phyloP scores from a whole-genome alignment of 768 basidiomycete species.

The Mycena olivaceomarginata region DNA sequence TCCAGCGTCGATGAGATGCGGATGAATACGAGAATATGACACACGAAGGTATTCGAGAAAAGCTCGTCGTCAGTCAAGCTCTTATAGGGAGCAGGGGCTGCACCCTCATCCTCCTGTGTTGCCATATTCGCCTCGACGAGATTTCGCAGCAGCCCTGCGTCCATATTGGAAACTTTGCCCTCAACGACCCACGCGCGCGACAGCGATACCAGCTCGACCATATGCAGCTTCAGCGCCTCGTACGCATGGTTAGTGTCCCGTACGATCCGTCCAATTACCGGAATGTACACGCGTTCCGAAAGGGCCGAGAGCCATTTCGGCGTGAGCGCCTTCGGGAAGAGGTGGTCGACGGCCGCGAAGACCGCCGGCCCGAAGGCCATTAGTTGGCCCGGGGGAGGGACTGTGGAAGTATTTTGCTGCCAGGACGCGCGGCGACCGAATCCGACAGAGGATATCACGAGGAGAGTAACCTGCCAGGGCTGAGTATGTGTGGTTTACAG shows the following conservation, averaged over 20 bases:
- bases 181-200: slow-evolving; percentile 59
- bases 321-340: slow-evolving; percentile 53
- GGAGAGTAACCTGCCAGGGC: slow-evolving; percentile 50
- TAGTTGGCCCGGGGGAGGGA: slow-evolving; percentile 54
- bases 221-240: slow-evolving; percentile 60
- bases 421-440: slow-evolving; percentile 63
- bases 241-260: slow-evolving; percentile 54
- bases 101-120: slow-evolving; percentile 50
- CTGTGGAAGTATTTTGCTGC: slow-evolving; percentile 51
- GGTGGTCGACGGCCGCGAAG: slow-evolving; percentile 51
- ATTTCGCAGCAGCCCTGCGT: slow-evolving; percentile 64
- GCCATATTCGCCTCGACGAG: slow-evolving; percentile 68
- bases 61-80: slow-evolving; percentile 66
- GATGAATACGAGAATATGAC: slow-evolving; percentile 32
- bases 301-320: slow-evolving; percentile 60
- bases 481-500: too few species aligned
- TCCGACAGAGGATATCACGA: slow-evolving; percentile 62
- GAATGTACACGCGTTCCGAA: slow-evolving; percentile 54
- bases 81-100: slow-evolving; percentile 44
- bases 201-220: slow-evolving; percentile 63
- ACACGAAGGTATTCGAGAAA: slow-evolving; percentile 69
- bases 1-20: not conserved
- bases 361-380: slow-evolving; percentile 59
- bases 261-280: slow-evolving; percentile 57
- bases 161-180: slow-evolving; percentile 47